These are phyloP conservation scores for Physcomitrellopsis africana DNA, from an alignment of 225 moss, liverwort and hornwort species.

Conservation along the genomic window DNA sequence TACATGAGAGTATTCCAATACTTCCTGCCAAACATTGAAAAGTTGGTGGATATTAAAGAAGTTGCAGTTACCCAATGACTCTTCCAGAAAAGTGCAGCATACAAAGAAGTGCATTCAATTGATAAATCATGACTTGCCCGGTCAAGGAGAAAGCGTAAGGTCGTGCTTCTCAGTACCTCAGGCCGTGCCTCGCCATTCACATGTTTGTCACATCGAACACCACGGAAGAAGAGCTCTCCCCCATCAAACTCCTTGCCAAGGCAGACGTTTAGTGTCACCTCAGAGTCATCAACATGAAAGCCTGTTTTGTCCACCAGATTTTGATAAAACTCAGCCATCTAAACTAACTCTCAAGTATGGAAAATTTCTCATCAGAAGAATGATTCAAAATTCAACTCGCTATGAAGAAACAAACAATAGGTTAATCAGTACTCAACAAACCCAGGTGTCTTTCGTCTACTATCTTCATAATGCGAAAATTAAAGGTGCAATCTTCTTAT, in stretches of 20 bases:
- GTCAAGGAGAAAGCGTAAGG: neutral
- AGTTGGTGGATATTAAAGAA: neutral
- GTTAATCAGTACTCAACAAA: too few species aligned
- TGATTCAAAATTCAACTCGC: too few species aligned
- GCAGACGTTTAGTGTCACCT: constrained; percentile 80
- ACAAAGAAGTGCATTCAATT: neutral
- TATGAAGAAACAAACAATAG: too few species aligned
- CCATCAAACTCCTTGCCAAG: constrained; percentile 81
- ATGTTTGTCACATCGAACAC: constrained; percentile 80
- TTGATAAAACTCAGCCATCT: constrained; percentile 1
- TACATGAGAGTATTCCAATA: constrained; percentile 73
- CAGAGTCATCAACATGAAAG: constrained; percentile 80
- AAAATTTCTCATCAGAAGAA: neutral
- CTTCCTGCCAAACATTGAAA: constrained; percentile 48
- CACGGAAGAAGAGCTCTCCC: constrained; percentile 72
- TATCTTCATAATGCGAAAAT: neutral
- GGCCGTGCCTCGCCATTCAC: constrained; percentile 77
- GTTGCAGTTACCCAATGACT: neutral
- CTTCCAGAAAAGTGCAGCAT: neutral
- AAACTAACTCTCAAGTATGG: neutral
- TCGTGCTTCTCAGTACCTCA: constrained; percentile 37
- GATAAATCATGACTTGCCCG: neutral
- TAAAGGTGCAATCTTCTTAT: too few species aligned
- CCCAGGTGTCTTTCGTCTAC: neutral
- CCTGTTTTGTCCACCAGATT: constrained; percentile 64